Percentiles rank a stretch among this genome's conserved stretches.
Conservation (phyloP, 768 basidiomycete species). For the Mycena metata region DNA sequence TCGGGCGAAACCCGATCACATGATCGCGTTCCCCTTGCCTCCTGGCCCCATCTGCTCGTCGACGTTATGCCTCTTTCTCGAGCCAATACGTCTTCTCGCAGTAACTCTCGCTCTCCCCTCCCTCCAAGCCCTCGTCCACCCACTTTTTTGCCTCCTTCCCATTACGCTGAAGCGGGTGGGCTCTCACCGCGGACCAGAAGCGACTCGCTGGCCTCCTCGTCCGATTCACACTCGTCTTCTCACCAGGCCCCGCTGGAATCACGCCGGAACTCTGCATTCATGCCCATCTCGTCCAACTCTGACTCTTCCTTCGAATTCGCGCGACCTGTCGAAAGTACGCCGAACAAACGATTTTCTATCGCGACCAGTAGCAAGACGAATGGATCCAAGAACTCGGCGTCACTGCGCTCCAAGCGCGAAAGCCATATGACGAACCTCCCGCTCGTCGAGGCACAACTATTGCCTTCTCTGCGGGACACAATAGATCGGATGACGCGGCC, state of each 20-base stretch:
- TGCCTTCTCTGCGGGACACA: constrained; percentile 81
- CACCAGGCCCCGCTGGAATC: constrained; percentile 26
- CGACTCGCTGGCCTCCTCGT: constrained; percentile 22
- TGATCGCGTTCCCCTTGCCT: too few species aligned
- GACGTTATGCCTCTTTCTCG: constrained; percentile 31
- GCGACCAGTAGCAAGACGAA: not conserved
- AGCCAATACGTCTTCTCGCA: constrained; percentile 39
- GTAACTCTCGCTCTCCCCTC: constrained; percentile 59
- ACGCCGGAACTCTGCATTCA: constrained; percentile 36
- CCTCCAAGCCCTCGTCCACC: constrained; percentile 51
- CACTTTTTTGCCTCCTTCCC: constrained; percentile 66
- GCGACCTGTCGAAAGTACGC: constrained; percentile 28
- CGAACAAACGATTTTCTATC: constrained; percentile 29
- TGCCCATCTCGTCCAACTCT: constrained; percentile 38
- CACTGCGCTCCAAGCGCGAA: constrained; percentile 45
- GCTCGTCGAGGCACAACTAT: constrained; percentile 71
- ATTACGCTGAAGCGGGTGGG: constrained; percentile 69
- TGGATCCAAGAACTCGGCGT: constrained; percentile 24
- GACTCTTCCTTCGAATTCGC: constrained; percentile 51
- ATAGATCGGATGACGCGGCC: constrained; percentile 80
- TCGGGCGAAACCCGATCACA: too few species aligned
- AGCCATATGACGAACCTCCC: constrained; percentile 68
- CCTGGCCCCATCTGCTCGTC: too few species aligned
- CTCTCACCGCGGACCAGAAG: constrained; percentile 36
- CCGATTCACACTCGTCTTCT: constrained; percentile 26